Evolutionary conservation across 1,139 yeast genomes (phyloP).

Genomic region (Debaryomycetaceae sp.): DNA sequence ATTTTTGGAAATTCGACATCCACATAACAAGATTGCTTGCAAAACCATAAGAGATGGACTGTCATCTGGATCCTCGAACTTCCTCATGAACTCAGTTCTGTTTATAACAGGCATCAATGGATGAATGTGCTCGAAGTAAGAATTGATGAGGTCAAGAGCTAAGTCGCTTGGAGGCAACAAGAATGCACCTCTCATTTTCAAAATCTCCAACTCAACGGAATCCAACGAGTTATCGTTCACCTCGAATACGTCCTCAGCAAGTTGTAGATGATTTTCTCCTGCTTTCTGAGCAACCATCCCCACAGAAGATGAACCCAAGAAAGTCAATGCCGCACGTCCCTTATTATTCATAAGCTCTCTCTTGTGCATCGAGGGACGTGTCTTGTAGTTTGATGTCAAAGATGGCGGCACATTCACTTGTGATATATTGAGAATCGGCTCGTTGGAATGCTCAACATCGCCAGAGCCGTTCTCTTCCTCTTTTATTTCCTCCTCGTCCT

Average conservation of each 20-base stretch:
- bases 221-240: conserved; percentile 43
- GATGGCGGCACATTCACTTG: conserved; percentile 46
- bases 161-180: conserved; percentile 60
- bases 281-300: conserved; percentile 40
- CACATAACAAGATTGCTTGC: conserved; percentile 68
- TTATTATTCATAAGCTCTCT: conserved; percentile 28
- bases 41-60: conserved; percentile 67
- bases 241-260: conserved; percentile 42
- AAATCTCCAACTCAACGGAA: conserved; percentile 64
- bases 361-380: conserved; percentile 38
- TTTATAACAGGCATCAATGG: conserved; percentile 73
- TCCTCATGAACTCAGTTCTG: conserved; percentile 57
- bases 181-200: conserved; percentile 71
- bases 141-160: conserved; percentile 58
- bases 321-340: conserved; percentile 33
- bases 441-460: conserved; percentile 14
- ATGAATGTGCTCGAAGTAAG: conserved; percentile 65
- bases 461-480: not conserved
- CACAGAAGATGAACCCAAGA: conserved; percentile 40
- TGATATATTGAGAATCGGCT: conserved; percentile 43
- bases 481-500: conserved; percentile 3
- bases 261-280: conserved; percentile 44
- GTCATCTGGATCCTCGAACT: conserved; percentile 53
- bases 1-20: conserved; percentile 59
- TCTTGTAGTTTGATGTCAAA: conserved; percentile 39